Evolutionary conservation across 331 rosid species (phyloP), one percentile per base, ranked within the genome.

Genomic region (Telfairia occidentalis): DNA sequence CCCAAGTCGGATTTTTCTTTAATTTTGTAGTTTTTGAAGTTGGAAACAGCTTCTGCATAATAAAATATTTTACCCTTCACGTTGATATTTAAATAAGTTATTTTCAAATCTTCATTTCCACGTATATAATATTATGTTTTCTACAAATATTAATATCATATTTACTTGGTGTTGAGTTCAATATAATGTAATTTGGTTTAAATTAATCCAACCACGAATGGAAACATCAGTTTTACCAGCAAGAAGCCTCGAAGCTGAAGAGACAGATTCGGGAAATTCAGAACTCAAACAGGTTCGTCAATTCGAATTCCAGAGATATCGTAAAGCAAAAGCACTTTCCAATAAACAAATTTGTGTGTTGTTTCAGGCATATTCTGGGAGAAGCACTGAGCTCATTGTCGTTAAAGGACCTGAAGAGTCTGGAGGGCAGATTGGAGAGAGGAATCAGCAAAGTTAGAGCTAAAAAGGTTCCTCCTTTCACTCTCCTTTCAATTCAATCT

Each of bases 361-460:
- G 2, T 3, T 60, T 24, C 76, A 94, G 98, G 90, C 88, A 94
- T 80, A 94, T 94, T 40, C 80, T 91, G 73, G 98, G 98, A 37
- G 98, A 94, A 82, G 95, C 95, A 71, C 88, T 94, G 0, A 86
- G 97, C 78, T 46, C 85, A 54, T 76, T 94, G 82, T 87, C 78
- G 63, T 80, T 85, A 3, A 94, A 94, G 82, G 98, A 94, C 57
- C 91, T 94, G n/a, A 94, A 89, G 82, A 91, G 87, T 81, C 86
- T 94, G 1, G 98, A 94, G 85, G 87, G 90, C 77, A 89, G 92
- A 82, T 79, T 94, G 90, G 98, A 94, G 91, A 94, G 89, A 84
- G 98, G 97, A 48, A 88, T 94, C 63, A 86, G 90, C 81, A 91
- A 92, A 79, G 86, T 94, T 63, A 88, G 98, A 84, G 86, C 96